Conservation (phyloP, 2,329 filamentous ascomycete genomes). For the Colletotrichum chlorophyti region DNA sequence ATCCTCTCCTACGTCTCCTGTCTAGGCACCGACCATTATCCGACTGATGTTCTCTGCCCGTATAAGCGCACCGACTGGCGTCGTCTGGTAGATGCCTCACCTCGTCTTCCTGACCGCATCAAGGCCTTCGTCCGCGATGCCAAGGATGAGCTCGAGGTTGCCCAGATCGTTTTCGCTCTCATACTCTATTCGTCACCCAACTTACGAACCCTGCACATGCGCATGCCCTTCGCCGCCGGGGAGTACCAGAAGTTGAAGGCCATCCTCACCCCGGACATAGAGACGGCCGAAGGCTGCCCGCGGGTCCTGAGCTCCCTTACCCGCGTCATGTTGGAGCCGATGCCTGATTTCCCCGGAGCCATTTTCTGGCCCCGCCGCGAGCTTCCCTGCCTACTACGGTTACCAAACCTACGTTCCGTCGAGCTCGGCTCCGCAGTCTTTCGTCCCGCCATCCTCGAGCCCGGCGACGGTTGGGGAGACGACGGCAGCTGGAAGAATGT, state of each 20-base stretch:
- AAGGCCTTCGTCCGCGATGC: conserved; percentile 19
- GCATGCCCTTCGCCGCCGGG: conserved; percentile 25
- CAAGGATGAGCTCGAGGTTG: conserved; percentile 18
- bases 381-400: conserved; percentile 17
- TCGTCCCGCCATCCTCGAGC: conserved; percentile 16
- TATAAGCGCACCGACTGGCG: conserved; percentile 28
- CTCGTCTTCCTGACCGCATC: conserved; percentile 17
- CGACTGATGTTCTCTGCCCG: conserved; percentile 18
- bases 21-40: conserved; percentile 23
- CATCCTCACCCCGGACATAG: conserved; percentile 24
- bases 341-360: conserved; percentile 25
- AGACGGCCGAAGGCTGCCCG: conserved; percentile 17
- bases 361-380: conserved; percentile 27
- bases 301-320: conserved; percentile 24
- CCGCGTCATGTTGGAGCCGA: conserved; percentile 27
- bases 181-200: conserved; percentile 26
- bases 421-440: conserved; percentile 23
- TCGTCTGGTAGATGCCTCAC: conserved; percentile 14
- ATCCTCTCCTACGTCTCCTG: conserved; percentile 25
- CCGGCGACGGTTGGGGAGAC: conserved; percentile 26
- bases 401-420: conserved; percentile 22
- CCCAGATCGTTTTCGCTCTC: conserved; percentile 24
- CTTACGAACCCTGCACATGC: conserved; percentile 21
- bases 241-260: conserved; percentile 28
- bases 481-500: conserved; percentile 28